phyloP scores from a whole-genome alignment of 345 rosid genomes.

The Hibiscus trionum region DNA sequence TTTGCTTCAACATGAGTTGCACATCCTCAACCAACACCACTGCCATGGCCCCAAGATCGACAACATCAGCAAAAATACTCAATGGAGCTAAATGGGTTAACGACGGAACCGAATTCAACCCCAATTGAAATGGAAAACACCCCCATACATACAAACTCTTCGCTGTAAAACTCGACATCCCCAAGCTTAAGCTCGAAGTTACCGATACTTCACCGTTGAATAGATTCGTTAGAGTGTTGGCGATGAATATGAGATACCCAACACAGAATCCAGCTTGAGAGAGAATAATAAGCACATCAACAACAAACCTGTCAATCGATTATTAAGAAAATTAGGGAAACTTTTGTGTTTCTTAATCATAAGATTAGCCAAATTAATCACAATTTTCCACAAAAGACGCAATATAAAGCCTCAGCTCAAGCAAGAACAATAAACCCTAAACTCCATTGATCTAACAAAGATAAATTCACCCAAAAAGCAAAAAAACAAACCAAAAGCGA shows the following conservation, averaged over 20 bases:
- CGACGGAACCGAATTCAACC: constrained; percentile 58
- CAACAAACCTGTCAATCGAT: constrained; percentile 37
- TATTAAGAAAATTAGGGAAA: neutral
- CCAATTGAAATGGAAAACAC: constrained; percentile 78
- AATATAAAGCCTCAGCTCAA: neutral
- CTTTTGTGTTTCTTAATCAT: neutral
- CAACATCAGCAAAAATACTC: constrained; percentile 81
- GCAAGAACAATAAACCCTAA: constrained; percentile 1
- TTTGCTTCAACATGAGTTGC: constrained; percentile 29
- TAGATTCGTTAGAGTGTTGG: constrained; percentile 45
- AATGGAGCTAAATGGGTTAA: constrained; percentile 84
- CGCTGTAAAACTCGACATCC: constrained; percentile 38
- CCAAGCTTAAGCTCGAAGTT: constrained; percentile 18
- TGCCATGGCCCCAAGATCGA: constrained; percentile 73
- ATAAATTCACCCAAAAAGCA: neutral
- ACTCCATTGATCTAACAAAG: neutral
- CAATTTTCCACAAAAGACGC: neutral
- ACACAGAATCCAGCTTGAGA: constrained; percentile 82
- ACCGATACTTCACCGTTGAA: constrained; percentile 24
- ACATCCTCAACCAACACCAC: constrained; percentile 60
- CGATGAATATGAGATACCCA: constrained; percentile 74
- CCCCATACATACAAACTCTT: constrained; percentile 63
- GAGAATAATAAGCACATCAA: constrained; percentile 58
- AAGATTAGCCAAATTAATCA: neutral
- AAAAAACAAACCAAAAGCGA: neutral